Base-by-base conservation (phyloP, 495 filamentous ascomycete species). In the Penicillium ochrochloron region DNA sequence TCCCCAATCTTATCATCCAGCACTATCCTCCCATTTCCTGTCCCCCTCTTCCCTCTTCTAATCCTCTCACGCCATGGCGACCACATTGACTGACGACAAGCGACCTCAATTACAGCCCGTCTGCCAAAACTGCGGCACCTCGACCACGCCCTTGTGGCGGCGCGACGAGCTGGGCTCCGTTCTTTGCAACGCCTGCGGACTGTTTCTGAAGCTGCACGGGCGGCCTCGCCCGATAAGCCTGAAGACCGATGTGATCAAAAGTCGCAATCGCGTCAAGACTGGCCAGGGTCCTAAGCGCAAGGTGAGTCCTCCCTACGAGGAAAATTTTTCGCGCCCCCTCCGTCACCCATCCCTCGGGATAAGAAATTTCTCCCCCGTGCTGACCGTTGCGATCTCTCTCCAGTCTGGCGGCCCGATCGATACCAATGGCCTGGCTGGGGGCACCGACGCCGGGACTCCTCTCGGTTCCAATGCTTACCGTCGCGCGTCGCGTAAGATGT, bases 241-340 rank as follows among this genome's bases (percentile, higher is more conserved):
- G 68, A 99, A 99, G 81, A 99, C 96, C 50, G 96, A 99, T 82
- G 93, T 98, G 63, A 99, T 99, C 80, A 99, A 99, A 80, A 97
- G 94, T 81, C 93, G 95, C 69, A 99, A 99, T 75, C 88, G 95
- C 59, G 94, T 98, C 55, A 98, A 98, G 83, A 95, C 93, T 51
- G 92, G 91, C 7, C 89, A 92, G 68, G 89, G 88, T 11, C 86
- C 89, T 57, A 95, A 94, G 80, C 94, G 93, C 77, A 98, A 97
- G 87, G 94, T 94, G 70, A 75, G 82, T 74, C 34, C 19, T 33
- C 48, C 51, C 61, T 53, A 50, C 50, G 46, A 39, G 27, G 57
- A 61, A 80, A 74, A 74, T 63, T 66, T 75, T 72, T 73, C 57
- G 44, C 44, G 52, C 57, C 52, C 46, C 59, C 54, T 64, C n/a